Conservation (phyloP, 345 rosid species). For the Moricandia arvensis region DNA sequence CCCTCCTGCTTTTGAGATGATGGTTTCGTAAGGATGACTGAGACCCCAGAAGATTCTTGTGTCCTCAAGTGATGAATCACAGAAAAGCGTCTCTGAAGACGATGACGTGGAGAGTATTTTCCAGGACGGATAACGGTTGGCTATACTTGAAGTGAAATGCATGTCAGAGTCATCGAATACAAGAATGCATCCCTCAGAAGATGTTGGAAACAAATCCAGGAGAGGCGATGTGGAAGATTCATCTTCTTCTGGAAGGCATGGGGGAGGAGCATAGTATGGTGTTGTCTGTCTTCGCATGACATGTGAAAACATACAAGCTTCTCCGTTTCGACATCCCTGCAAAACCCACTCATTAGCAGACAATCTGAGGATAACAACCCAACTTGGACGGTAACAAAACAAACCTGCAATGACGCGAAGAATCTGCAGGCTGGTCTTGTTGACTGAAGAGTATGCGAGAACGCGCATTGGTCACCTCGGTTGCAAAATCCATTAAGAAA, state of each 20-base stretch:
- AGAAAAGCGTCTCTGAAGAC: conserved; percentile 46
- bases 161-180: conserved; percentile 66
- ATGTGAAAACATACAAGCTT: conserved; percentile 67
- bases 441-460: conserved; percentile 68
- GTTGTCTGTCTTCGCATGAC: conserved; percentile 36
- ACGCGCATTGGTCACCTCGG: conserved; percentile 64
- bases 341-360: conserved; percentile 29
- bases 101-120: conserved; percentile 61
- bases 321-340: conserved; percentile 91
- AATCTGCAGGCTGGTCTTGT: conserved; percentile 66
- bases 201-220: conserved; percentile 49
- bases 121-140: conserved; percentile 48
- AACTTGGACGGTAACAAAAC: background rate
- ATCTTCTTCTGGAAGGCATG: conserved; percentile 60
- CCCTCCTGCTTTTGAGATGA: conserved; percentile 47
- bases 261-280: conserved; percentile 27
- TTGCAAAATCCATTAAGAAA: conserved; percentile 74
- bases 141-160: conserved; percentile 62
- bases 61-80: conserved; percentile 42
- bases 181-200: conserved; percentile 56
- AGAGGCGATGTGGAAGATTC: conserved; percentile 46
- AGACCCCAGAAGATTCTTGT: conserved; percentile 68
- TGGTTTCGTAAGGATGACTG: conserved; percentile 60
- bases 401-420: conserved; percentile 71
- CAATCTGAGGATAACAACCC: conserved; percentile 9